Base-by-base conservation (phyloP, 257 asterid species). In the Solanum arcanum region DNA sequence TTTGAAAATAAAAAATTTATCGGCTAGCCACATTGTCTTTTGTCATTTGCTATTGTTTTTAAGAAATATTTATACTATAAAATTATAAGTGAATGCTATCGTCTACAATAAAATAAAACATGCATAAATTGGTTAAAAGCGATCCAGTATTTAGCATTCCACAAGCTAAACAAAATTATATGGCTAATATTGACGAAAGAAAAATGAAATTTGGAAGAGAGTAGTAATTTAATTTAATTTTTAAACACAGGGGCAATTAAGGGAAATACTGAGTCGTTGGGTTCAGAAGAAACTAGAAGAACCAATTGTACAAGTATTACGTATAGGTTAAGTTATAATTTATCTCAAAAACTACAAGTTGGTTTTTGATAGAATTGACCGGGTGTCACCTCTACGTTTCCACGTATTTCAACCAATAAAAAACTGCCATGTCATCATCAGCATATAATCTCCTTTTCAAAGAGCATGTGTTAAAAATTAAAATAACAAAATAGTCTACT, bases 401-500 rank as follows among this genome's bases (percentile, higher is more conserved):
- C 85, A 86, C 86, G 89, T 64, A 46, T 14, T 39, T 46, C 7
- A 4, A 44, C 90, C 90, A 86, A 82, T 88, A 29, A 14, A 41
- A 11, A 9, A 14, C 15, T 29, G 85, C 87, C 90, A 86, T 81
- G 90, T 88, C 85, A 88, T 33, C 86, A 37, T 31, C 7, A 6
- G 18, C 41, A 80, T 20, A 3, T 31, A 21, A 3, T 12, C 81
- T 12, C 72, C 35, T 31, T 27, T 47, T 31, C 72, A 86, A 21
- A 86, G 23, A 31, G 66, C 23, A 21, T 11, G 25, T 80, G 27
- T 81, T 29, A 27, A 81, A 18, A 81, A 52, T 12, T 12, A 80
- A 78, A 25, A 12, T 11, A 46, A 37, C 2, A 37, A 37, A 37
- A 6, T 37, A 37, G 39, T 42, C 23, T 14, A 31, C 46, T 2